A percentile compares a stretch with the other conserved stretches of the same genome.
These are phyloP conservation scores for Cyberlindnera japonica DNA, from an alignment of 805 yeast species.

Conservation along the genomic window DNA sequence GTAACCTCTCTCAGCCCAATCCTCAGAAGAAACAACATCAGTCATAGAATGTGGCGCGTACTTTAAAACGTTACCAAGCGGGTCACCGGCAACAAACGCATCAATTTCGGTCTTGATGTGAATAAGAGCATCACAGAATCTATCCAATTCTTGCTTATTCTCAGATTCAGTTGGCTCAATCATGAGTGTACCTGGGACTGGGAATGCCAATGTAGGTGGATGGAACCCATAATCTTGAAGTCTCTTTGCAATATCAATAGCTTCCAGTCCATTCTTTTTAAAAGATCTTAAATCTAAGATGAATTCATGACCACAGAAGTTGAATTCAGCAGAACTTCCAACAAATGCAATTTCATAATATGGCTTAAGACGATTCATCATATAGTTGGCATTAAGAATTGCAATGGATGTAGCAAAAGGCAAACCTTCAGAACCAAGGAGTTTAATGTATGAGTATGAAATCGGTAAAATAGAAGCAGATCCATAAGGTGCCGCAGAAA, in stretches of 20 bases:
- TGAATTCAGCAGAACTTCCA: slow-evolving; percentile 47
- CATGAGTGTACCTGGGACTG: slow-evolving; percentile 96
- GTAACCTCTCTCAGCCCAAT: slow-evolving; percentile 85
- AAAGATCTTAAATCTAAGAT: slow-evolving; percentile 86
- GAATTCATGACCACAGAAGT: slow-evolving; percentile 95
- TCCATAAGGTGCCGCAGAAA: slow-evolving; percentile 93
- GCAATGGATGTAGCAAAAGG: slow-evolving; percentile 89
- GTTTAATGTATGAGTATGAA: slow-evolving; percentile 90
- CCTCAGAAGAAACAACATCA: slow-evolving; percentile 64
- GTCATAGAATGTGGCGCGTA: slow-evolving; percentile 90
- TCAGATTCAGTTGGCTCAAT: slow-evolving; percentile 98
- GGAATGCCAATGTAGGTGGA: slow-evolving; percentile 99
- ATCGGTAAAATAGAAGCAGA: slow-evolving; percentile 92
- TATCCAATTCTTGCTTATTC: slow-evolving; percentile 79
- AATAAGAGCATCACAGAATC: slow-evolving; percentile 85
- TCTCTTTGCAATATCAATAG: slow-evolving; percentile 95
- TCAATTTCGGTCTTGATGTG: slow-evolving; percentile 80
- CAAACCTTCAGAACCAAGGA: slow-evolving; percentile 83
- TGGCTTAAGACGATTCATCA: slow-evolving; percentile 73
- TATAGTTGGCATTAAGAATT: slow-evolving; percentile 92
- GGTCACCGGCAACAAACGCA: slow-evolving; percentile 60
- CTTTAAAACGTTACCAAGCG: slow-evolving; percentile 67
- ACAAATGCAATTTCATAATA: slow-evolving; percentile 77
- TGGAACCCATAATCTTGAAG: slow-evolving; percentile 98
- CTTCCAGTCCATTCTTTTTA: slow-evolving; percentile 79